phyloP scores from a whole-genome alignment of 139 green algal species.

The Pleodorina starrii region DNA sequence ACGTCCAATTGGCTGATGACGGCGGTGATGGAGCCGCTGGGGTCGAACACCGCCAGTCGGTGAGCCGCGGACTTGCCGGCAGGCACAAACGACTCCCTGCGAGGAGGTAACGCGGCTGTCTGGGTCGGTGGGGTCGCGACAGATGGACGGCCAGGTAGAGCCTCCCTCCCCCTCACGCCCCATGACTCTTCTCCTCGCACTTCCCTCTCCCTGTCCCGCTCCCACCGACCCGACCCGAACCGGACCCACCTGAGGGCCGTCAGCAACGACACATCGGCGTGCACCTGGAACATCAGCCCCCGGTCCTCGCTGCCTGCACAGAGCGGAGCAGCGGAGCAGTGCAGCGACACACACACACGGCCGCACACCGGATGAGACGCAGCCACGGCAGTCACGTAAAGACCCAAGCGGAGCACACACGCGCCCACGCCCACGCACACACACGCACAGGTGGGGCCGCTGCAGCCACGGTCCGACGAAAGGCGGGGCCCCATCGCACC shows the following conservation, averaged over 20 bases:
- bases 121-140: not conserved
- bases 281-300: slow-evolving; percentile 76
- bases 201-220: no score
- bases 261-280: slow-evolving; percentile 66
- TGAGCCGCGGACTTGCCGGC: slow-evolving; percentile 40
- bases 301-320: slow-evolving; percentile 76
- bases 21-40: slow-evolving; percentile 74
- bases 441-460: not conserved
- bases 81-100: slow-evolving; percentile 36
- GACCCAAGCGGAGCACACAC: no score
- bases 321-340: no score
- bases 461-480: no score
- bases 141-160: no score
- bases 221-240: no score
- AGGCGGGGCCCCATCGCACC: no score
- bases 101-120: not conserved
- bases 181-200: no score
- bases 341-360: no score
- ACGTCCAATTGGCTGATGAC: slow-evolving; percentile 77
- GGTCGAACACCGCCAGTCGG: slow-evolving; percentile 73
- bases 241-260: slow-evolving; percentile 65
- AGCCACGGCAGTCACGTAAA: no score
- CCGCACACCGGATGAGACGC: no score
- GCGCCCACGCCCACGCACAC: not conserved
- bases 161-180: no score